A percentile compares a stretch with the other conserved stretches of the same genome.
Evolutionary conservation across 2,329 filamentous ascomycete species (phyloP).

Genomic region (Aureobasidium sp.): DNA sequence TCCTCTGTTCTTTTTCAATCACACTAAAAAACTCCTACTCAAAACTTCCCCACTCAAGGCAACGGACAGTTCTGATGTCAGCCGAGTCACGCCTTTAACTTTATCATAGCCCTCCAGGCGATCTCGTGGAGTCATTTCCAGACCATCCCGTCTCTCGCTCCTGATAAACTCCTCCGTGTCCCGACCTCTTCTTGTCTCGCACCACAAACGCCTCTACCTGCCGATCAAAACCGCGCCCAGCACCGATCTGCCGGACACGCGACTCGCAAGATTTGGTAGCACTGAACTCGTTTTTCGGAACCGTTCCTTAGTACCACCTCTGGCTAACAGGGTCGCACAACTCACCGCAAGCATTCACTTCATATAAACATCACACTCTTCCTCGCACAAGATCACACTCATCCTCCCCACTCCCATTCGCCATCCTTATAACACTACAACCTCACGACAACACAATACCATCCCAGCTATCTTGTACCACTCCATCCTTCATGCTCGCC

Average conservation of each 20-base stretch:
- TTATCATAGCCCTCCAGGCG: slow-evolving; percentile 5
- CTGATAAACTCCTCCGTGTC: slow-evolving; percentile 9
- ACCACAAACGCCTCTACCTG: slow-evolving; percentile 8
- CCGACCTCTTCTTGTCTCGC: slow-evolving; percentile 11
- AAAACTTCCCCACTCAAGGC: slow-evolving; percentile 6
- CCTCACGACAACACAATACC: not conserved
- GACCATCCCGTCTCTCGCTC: not conserved
- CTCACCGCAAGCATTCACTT: slow-evolving; percentile 14
- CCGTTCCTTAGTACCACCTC: slow-evolving; percentile 10
- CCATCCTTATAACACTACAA: not conserved
- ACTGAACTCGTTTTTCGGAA: slow-evolving; percentile 16
- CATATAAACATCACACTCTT: slow-evolving; percentile 6
- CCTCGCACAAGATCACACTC: not conserved
- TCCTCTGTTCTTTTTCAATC: slow-evolving; percentile 1
- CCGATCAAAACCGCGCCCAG: slow-evolving; percentile 11
- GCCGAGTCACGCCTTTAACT: slow-evolving; percentile 8
- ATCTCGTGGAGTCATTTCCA: slow-evolving; percentile 11
- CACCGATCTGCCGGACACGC: slow-evolving; percentile 14
- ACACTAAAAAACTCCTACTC: slow-evolving; percentile 5
- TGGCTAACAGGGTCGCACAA: slow-evolving; percentile 14
- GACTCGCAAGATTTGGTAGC: slow-evolving; percentile 16
- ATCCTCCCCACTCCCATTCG: not conserved
- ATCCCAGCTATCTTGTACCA: not conserved
- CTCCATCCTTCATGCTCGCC: slow-evolving; percentile 34
- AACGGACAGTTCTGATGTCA: slow-evolving; percentile 9